Evolutionary conservation across 768 basidiomycete species (phyloP).

Genomic region (Epithele typhae): DNA sequence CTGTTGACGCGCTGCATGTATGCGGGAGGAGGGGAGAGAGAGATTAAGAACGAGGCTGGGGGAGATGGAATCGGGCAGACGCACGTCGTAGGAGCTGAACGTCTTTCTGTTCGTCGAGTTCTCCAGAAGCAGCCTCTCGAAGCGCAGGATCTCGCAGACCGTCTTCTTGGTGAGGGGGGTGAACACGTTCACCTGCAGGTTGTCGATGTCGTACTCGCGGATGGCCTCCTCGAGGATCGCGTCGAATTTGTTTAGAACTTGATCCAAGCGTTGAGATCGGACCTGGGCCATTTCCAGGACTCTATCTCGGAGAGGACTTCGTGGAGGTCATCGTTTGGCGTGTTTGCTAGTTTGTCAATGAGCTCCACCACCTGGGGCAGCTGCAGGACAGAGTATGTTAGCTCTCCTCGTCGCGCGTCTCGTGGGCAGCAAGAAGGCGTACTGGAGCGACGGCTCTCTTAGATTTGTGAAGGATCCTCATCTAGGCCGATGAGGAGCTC

Average conservation of each 20-base stretch:
- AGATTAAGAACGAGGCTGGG: slow-evolving; percentile 3
- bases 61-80: no score
- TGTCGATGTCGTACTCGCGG: slow-evolving; percentile 80
- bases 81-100: slow-evolving; percentile 93
- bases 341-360: slow-evolving; percentile 63
- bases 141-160: slow-evolving; percentile 78
- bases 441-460: slow-evolving; percentile 80
- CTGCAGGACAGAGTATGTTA: slow-evolving; percentile 35
- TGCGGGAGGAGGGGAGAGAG: neutral
- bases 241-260: slow-evolving; percentile 95
- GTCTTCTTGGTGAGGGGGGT: slow-evolving; percentile 68
- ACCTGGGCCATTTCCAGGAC: slow-evolving; percentile 91
- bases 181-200: slow-evolving; percentile 78
- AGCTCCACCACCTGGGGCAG: slow-evolving; percentile 79
- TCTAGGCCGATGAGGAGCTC: slow-evolving; percentile 28
- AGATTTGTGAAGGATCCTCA: slow-evolving; percentile 87
- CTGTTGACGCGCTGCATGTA: slow-evolving; percentile 75
- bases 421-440: slow-evolving; percentile 27
- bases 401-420: slow-evolving; percentile 11
- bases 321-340: slow-evolving; percentile 68
- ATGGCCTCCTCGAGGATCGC: slow-evolving; percentile 79
- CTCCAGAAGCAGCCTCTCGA: slow-evolving; percentile 87
- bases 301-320: slow-evolving; percentile 65
- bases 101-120: slow-evolving; percentile 98
- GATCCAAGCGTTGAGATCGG: slow-evolving; percentile 96